Evolutionary conservation across 768 basidiomycete species (phyloP).

Genomic region (Boletus huronensis): DNA sequence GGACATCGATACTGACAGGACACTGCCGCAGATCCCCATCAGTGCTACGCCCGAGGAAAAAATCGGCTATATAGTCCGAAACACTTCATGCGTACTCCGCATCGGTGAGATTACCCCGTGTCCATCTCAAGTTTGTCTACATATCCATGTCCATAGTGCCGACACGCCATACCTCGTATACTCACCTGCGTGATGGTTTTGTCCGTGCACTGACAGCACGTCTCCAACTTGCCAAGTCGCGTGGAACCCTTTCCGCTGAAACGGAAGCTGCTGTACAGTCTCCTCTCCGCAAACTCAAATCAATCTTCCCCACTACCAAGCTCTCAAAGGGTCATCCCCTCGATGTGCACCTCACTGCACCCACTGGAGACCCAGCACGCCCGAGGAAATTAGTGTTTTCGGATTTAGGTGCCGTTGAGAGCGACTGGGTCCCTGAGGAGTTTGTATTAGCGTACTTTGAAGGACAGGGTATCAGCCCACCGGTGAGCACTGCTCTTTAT

Average conservation of each 20-base stretch:
- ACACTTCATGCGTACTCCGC: conserved; percentile 67
- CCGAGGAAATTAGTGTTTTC: conserved; percentile 60
- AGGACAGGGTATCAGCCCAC: conserved; percentile 63
- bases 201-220: conserved; percentile 68
- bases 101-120: conserved; percentile 49
- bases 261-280: conserved; percentile 54
- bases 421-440: conserved; percentile 71
- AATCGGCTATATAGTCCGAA: conserved; percentile 61
- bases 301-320: conserved; percentile 69
- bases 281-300: conserved; percentile 69
- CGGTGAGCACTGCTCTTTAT: conserved; percentile 42
- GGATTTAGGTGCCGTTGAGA: conserved; percentile 70
- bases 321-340: conserved; percentile 64
- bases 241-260: conserved; percentile 54
- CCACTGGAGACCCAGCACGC: conserved; percentile 40
- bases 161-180: conserved; percentile 70
- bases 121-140: not conserved
- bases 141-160: conserved; percentile 50
- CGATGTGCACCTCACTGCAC: conserved; percentile 65
- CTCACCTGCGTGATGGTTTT: conserved; percentile 81
- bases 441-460: conserved; percentile 76
- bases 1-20: conserved; percentile 1
- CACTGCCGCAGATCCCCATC: conserved; percentile 44
- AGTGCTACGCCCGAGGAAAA: conserved; percentile 65
- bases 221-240: conserved; percentile 48